Base-by-base conservation (phyloP, 2,329 filamentous ascomycete species). In the Corniculantispora saksenae region DNA sequence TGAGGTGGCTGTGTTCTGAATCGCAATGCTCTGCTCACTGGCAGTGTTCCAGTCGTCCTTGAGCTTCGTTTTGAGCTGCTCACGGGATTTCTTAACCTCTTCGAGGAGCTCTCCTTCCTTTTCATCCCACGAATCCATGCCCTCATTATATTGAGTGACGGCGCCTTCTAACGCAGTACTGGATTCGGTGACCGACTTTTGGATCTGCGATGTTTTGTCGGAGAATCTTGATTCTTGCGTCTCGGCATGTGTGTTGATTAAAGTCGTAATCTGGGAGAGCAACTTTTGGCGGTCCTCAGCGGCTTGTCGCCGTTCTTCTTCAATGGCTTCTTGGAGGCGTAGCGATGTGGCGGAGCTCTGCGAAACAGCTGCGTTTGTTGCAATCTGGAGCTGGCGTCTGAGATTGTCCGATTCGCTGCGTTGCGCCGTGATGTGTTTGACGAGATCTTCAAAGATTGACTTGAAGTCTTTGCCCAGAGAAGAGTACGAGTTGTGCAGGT, bases 381-480 rank as follows among this genome's bases (percentile, higher is more conserved):
- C 91, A 54, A 82, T 81, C 65, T 90, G 83, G 2, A 98, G 83
- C 69, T 97, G 89, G 40, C 86, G 81, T 50, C 91, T 86, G 27
- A 99, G 82, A 35, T 82, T 81, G 68, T 94, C 87, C 1, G 91
- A 90, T 74, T 97, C 93, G 10, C 83, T 81, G 71, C 91, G 91
- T 74, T 98, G 94, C 12, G 87, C 83, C 45, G 87, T 86, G 63
- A 97, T 84, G 70, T 93, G 89, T 68, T 85, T 87, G 58, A 92
- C 83, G 58, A 97, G 83, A 15, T 91, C 89, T 69, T 97, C 93
- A 70, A 98, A 97, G 27, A 94, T 86, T 6, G 81, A 80, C 75
- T 94, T 96, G 80, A 97, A 93, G 70, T 98, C 93, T 66, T 89
- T 89, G 10, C 93, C 93, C 2, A 98, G 84, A 1, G 87, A 85